phyloP scores from a whole-genome alignment of 768 basidiomycete genomes.

The Phaeotremella fagi region DNA sequence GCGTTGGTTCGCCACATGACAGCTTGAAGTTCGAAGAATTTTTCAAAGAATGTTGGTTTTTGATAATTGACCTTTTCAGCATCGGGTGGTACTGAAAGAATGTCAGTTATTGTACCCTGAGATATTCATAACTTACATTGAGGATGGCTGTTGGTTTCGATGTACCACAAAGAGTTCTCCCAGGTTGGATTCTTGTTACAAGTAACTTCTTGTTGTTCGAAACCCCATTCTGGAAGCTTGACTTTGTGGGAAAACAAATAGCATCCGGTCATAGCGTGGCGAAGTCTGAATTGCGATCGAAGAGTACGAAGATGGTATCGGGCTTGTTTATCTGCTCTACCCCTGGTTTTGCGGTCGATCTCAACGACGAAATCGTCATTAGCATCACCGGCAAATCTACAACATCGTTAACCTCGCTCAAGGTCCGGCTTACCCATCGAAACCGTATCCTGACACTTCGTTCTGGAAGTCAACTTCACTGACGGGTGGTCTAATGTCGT shows the following conservation, averaged over 20 bases:
- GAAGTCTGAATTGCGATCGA: slow-evolving; percentile 72
- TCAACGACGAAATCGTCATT: slow-evolving; percentile 88
- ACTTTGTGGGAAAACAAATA: slow-evolving; percentile 98
- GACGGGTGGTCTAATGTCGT: slow-evolving; percentile 88
- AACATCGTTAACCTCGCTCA: neutral
- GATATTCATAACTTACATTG: slow-evolving; percentile 55
- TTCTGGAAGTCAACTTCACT: slow-evolving; percentile 99
- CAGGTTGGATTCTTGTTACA: slow-evolving; percentile 95
- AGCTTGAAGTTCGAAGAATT: slow-evolving; percentile 83
- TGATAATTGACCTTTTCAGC: slow-evolving; percentile 84
- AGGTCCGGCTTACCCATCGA: slow-evolving; percentile 54
- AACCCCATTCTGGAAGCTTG: slow-evolving; percentile 96
- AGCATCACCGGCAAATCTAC: slow-evolving; percentile 68
- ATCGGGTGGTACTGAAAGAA: slow-evolving; percentile 60
- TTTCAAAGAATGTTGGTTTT: slow-evolving; percentile 79
- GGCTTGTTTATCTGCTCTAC: slow-evolving; percentile 56
- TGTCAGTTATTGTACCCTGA: neutral
- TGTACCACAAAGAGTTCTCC: slow-evolving; percentile 85
- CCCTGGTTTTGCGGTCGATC: slow-evolving; percentile 62
- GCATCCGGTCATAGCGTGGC: slow-evolving; percentile 83
- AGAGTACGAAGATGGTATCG: slow-evolving; percentile 69
- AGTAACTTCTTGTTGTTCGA: slow-evolving; percentile 94
- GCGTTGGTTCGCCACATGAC: slow-evolving; percentile 99
- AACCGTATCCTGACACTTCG: slow-evolving; percentile 91
- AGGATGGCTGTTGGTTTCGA: slow-evolving; percentile 79